Base-by-base conservation (phyloP, 768 basidiomycete genomes). In the Boletus coccyginus region DNA sequence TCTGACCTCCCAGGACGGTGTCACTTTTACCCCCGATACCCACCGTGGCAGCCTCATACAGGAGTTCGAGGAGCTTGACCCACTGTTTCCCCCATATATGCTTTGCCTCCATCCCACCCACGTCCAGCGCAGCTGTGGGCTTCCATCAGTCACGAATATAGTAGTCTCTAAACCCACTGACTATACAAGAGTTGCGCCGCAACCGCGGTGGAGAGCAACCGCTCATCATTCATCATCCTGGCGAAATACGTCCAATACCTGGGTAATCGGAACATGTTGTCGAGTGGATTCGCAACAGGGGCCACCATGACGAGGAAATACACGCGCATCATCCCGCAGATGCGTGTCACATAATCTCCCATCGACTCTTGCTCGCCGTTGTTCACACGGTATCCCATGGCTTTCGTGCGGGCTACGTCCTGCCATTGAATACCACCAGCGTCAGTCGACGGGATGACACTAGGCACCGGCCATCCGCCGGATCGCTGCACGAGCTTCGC, bases 381-480 rank as follows among this genome's bases (percentile, higher is more conserved):
- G 66, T 62, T 77, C 46, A 75, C 70, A 32, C 84, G 74, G 61
- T 80, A 84, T 1, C 89, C 88, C 67, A 79, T 77, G 24, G 80
- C 80, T 66, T 85, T 87, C 45, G 51, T 67, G 36, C 75, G 72
- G 19, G 75, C 71, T 14, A 50, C 69, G 0, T 75, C 74, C 35
- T 66, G 62, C 80, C 83, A 86, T 17, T 76, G 65, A 19, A 70
- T 67, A 5, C 74, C 79, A 52, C 83, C 81, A 17, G 78, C 71
- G 53, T 88, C 83, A 16, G 71, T 70, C 14, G 70, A 63, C 1
- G 86, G 83, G 0, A 92, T 77, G 17, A 76, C 78, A 47, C 76
- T 76, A 0, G 92, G 93, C 4, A 96, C 77, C 0, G 87, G 79
- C 94, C 94, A 98, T 27, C 89, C 88, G 41, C 95, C 95, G 19